These are phyloP conservation scores for Trifolium subterraneum DNA, from an alignment of 306 rosid species.

Conservation along the genomic window DNA sequence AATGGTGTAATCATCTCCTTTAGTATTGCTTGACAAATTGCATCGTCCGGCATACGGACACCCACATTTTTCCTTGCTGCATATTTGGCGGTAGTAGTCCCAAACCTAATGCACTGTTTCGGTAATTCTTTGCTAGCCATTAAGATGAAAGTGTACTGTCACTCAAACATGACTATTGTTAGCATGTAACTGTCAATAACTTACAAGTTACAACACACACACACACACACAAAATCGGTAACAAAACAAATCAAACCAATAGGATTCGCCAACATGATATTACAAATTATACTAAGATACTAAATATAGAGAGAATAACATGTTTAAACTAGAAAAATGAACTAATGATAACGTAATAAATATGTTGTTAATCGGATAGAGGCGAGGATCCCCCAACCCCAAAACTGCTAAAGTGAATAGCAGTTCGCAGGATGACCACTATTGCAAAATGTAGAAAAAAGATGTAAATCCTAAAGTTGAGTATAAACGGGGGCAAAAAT, in stretches of 20 bases:
- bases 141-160: slow-evolving; percentile 92
- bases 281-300: slow-evolving; percentile 3
- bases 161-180: slow-evolving; percentile 45
- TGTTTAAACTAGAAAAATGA: slow-evolving; percentile 9
- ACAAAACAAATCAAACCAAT: slow-evolving; percentile 18
- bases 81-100: slow-evolving; percentile 72
- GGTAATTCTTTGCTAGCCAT: slow-evolving; percentile 92
- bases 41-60: slow-evolving; percentile 88
- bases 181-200: slow-evolving; percentile 35
- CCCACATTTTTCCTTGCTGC: slow-evolving; percentile 83
- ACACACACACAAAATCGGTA: slow-evolving; percentile 26
- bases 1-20: slow-evolving; percentile 83
- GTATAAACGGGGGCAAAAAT: neutral
- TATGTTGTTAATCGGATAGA: neutral
- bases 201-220: neutral
- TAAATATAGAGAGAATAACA: slow-evolving; percentile 2
- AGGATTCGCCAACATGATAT: neutral
- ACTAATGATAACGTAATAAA: neutral
- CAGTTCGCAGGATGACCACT: neutral
- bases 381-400: neutral
- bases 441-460: neutral
- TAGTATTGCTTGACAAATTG: slow-evolving; percentile 80
- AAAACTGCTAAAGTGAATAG: neutral
- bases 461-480: neutral
- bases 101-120: slow-evolving; percentile 80